Conservation (phyloP, 495 filamentous ascomycete genomes). For the Hypoxylon subgilvum region DNA sequence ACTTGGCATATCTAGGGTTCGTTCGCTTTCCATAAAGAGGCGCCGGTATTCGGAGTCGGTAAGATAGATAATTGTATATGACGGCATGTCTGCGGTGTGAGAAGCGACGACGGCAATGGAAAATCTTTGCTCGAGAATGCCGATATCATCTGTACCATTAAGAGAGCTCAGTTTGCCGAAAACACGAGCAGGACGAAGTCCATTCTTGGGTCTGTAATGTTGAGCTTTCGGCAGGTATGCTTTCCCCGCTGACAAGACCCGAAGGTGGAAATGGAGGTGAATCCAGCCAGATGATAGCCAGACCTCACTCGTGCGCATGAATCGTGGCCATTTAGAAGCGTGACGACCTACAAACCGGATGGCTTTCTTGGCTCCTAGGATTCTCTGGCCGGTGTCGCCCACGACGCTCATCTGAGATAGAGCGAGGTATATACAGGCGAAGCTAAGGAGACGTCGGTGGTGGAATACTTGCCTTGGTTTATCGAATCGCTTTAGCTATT, state of each 20-base stretch:
- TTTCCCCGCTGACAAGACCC: constrained; percentile 18
- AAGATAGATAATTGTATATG: constrained; percentile 16
- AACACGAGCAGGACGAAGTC: constrained; percentile 22
- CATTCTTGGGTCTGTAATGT: neutral
- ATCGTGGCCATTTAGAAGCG: constrained; percentile 21
- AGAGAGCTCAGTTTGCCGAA: constrained; percentile 18
- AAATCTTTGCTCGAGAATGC: constrained; percentile 22
- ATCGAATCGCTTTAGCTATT: neutral
- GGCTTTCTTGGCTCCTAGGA: constrained; percentile 20
- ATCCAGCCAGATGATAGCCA: constrained; percentile 27
- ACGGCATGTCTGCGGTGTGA: constrained; percentile 15
- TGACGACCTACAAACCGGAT: constrained; percentile 19
- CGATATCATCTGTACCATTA: constrained; percentile 11
- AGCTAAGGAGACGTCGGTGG: constrained; percentile 20
- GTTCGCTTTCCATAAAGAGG: constrained; percentile 23
- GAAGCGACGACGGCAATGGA: constrained; percentile 17
- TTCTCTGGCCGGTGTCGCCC: constrained; percentile 10
- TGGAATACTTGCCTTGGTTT: constrained; percentile 25
- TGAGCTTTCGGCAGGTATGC: constrained; percentile 2
- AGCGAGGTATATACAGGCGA: constrained; percentile 25
- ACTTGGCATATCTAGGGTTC: constrained; percentile 13
- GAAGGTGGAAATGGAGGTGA: constrained; percentile 27
- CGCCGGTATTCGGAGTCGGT: constrained; percentile 22
- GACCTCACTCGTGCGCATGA: constrained; percentile 25
- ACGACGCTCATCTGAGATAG: constrained; percentile 21